A percentile compares a stretch with the other conserved stretches of the same genome.
Evolutionary conservation across 1,284 basidiomycete species (phyloP).

Genomic region (Pseudozyma thailandica): DNA sequence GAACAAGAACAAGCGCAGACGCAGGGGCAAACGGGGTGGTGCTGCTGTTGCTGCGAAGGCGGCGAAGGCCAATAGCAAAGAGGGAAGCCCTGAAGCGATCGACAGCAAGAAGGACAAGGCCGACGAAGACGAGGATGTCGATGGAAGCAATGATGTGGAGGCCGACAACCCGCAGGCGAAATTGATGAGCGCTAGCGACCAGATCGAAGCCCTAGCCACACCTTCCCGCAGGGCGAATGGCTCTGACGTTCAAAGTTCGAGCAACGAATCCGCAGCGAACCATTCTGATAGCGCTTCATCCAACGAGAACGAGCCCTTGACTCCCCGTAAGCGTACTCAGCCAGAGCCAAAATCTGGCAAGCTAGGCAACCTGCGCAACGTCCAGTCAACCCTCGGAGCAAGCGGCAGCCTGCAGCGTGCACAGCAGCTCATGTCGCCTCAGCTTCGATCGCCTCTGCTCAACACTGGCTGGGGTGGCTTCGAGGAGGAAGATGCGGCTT

Average conservation of each 20-base stretch:
- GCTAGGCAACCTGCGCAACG: slow-evolving; percentile 3
- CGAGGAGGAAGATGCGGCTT: slow-evolving; percentile 38
- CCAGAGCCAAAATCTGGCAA: slow-evolving; percentile 16
- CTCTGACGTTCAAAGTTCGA: not conserved
- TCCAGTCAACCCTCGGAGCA: slow-evolving; percentile 17
- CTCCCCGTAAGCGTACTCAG: slow-evolving; percentile 11
- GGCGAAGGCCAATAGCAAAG: slow-evolving; percentile 74
- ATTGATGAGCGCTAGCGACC: not conserved
- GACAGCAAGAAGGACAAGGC: slow-evolving; percentile 69
- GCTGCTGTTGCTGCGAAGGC: slow-evolving; percentile 66
- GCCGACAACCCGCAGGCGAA: not conserved
- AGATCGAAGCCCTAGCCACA: slow-evolving; percentile 4
- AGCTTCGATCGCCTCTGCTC: slow-evolving; percentile 33
- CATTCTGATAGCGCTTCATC: slow-evolving; percentile 31
- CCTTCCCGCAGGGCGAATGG: slow-evolving; percentile 16
- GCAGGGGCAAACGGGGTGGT: slow-evolving; percentile 63
- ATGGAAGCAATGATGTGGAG: slow-evolving; percentile 10
- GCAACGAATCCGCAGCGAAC: slow-evolving; percentile 10
- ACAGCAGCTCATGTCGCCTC: slow-evolving; percentile 48
- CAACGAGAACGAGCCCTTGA: slow-evolving; percentile 36
- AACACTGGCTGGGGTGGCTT: slow-evolving; percentile 40
- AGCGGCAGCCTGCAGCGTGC: slow-evolving; percentile 46
- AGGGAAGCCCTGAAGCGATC: slow-evolving; percentile 43
- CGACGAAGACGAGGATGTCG: slow-evolving; percentile 52
- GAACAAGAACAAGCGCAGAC: slow-evolving; percentile 51